Base-by-base conservation (phyloP, 2,329 filamentous ascomycete species). In the Cladophialophora psammophila region DNA sequence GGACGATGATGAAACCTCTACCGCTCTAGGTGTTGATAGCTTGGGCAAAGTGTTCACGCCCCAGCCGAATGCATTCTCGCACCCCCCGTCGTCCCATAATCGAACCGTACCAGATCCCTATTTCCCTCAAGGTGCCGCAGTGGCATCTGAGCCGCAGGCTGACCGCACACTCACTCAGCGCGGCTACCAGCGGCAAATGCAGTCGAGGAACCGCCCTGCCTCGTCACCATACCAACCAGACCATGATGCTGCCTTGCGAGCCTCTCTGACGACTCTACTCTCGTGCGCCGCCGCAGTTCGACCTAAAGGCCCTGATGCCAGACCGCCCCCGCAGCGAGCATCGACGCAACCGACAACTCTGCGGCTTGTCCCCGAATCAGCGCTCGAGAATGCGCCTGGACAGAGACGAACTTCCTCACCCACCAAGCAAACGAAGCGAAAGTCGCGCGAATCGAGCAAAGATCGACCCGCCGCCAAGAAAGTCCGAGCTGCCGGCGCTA, bases 271-370 rank as follows among this genome's bases (percentile, higher is more conserved):
- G 0, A 98, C 95, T 0, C 85, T 99, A 12, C 87, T 99, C 12
- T 97, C 94, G n/a, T 96, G 93, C 74, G 94, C 93, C 0, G 93
- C 94, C 2, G 95, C 94, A 0, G 95, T 94, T 1, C 87, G 95
- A 52, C 15, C 88, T 90, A 0, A 97, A 95, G 75, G 81, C 83
- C 58, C 74, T 66, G 80, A 78, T 55, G 75, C 42, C 13, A 52
- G 60, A 18, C 55, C 78, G 53, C 57, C 63, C 60, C 61, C 63
- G n/a, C 20, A 54, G 35, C 66, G 69, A 55, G 42, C 63, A 9
- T 66, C 71, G 7, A 67, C 64, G 20, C 71, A 74, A 59, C 68
- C 71, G 3, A 72, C 73, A n/a, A 45, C 71, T 8, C 83, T 90
- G 56, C 82, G 87, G 32, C 78, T 90, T 26, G 84, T 90, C 0